Evolutionary conservation across 2,329 filamentous ascomycete species (phyloP).

Genomic region (Ophiosphaerella korrae): DNA sequence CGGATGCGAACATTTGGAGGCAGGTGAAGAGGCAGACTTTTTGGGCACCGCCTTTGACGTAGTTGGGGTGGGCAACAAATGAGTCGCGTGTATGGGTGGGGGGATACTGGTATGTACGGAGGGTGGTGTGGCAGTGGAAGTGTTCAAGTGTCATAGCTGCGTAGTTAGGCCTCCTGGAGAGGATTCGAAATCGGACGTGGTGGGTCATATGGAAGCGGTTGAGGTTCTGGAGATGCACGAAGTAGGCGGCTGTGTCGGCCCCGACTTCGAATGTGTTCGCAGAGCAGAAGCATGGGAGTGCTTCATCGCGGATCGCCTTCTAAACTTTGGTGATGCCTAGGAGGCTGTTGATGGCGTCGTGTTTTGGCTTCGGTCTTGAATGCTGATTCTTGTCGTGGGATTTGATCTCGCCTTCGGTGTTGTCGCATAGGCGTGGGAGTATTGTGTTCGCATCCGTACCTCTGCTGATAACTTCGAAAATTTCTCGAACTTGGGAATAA

Average conservation of each 20-base stretch:
- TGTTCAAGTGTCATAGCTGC: too few relatives aligned
- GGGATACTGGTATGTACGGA: too few relatives aligned
- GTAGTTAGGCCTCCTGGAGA: neutral
- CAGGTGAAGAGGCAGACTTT: too few relatives aligned
- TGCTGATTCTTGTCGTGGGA: conserved; percentile 23
- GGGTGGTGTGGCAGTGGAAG: too few relatives aligned
- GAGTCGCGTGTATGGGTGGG: too few relatives aligned
- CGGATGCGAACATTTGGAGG: too few relatives aligned
- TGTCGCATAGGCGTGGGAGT: conserved; percentile 20
- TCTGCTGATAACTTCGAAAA: conserved; percentile 23
- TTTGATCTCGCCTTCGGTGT: conserved; percentile 3
- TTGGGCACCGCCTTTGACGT: too few relatives aligned
- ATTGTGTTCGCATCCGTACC: conserved; percentile 24
- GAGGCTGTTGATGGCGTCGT: conserved; percentile 9
- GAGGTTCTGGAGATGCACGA: conserved; percentile 19
- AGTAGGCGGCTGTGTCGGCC: conserved; percentile 23
- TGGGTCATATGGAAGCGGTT: conserved; percentile 27
- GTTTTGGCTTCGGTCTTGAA: neutral
- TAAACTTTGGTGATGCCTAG: conserved; percentile 19
- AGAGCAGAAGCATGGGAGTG: conserved; percentile 26
- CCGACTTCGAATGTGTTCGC: conserved; percentile 22
- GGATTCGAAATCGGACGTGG: conserved; percentile 17
- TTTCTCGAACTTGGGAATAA: neutral
- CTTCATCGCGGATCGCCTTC: conserved; percentile 18
- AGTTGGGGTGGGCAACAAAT: too few relatives aligned